Conservation (phyloP, 768 basidiomycete species). For the Ephemerocybe angulata region DNA sequence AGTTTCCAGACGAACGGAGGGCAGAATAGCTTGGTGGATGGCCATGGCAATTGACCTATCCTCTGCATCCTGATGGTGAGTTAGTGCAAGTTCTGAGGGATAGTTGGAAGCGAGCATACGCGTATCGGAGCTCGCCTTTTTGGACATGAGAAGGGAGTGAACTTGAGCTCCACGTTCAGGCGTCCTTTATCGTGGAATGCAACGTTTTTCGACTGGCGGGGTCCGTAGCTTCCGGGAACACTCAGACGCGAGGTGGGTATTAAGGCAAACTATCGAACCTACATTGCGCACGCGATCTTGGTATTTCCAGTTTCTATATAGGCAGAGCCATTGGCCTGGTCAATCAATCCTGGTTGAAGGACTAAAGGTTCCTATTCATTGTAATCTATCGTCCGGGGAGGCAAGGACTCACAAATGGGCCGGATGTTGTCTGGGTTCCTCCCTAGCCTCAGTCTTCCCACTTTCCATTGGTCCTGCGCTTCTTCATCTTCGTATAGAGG, state of each 20-base stretch:
- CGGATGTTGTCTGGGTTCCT: constrained; percentile 65
- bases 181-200: constrained; percentile 84
- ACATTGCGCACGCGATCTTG: constrained; percentile 97
- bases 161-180: constrained; percentile 95
- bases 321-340: constrained; percentile 92
- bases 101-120: constrained; percentile 43
- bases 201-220: constrained; percentile 76
- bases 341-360: constrained; percentile 85
- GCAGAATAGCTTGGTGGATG: constrained; percentile 80
- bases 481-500: constrained; percentile 53
- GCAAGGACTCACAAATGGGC: constrained; percentile 68
- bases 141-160: constrained; percentile 86
- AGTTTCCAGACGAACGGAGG: constrained; percentile 81
- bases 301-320: constrained; percentile 91
- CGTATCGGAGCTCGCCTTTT: constrained; percentile 79
- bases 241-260: constrained; percentile 9
- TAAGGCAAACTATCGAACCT: constrained; percentile 28
- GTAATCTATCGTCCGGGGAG: constrained; percentile 1
- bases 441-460: constrained; percentile 41
- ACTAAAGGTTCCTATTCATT: constrained; percentile 43
- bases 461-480: constrained; percentile 24
- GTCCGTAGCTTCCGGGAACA: constrained; percentile 60
- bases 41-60: constrained; percentile 80
- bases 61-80: constrained; percentile 78
- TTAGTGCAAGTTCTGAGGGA: constrained; percentile 11